Percentiles rank a stretch among this genome's conserved stretches.
Evolutionary conservation across 129 eudicot species (phyloP).

Genomic region (Artemisia annua): DNA sequence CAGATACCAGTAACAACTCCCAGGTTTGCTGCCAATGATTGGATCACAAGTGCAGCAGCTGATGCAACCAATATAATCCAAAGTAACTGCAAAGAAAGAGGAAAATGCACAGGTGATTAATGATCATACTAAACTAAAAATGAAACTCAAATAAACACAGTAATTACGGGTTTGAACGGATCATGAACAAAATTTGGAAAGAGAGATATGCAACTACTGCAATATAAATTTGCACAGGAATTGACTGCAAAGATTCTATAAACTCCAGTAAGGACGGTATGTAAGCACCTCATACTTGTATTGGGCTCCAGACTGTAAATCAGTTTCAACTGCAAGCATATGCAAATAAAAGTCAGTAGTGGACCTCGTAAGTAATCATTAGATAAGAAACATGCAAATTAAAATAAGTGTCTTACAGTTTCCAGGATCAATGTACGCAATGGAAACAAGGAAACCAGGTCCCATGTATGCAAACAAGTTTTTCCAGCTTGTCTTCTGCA

Average conservation of each 20-base stretch:
- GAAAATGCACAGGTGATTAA: not conserved
- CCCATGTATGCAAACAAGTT: conserved; percentile 89
- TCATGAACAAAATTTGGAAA: not conserved
- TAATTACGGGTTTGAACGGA: not conserved
- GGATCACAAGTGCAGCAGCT: conserved; percentile 85
- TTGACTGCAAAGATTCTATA: not conserved
- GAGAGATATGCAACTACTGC: not conserved
- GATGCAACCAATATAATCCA: conserved; percentile 97
- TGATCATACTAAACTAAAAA: not conserved
- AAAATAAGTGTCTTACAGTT: conserved; percentile 58
- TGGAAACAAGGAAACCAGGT: conserved; percentile 96
- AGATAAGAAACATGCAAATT: not conserved
- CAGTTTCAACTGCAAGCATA: conserved; percentile 82
- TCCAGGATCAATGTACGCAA: conserved; percentile 98
- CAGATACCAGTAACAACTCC: conserved; percentile 91
- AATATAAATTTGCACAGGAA: not conserved
- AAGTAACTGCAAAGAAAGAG: conserved; percentile 61
- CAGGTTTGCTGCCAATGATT: conserved; percentile 89
- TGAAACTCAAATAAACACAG: not conserved
- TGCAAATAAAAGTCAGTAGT: conserved; percentile 19
- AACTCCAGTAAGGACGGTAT: conserved; percentile 9
- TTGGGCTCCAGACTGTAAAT: conserved; percentile 90
- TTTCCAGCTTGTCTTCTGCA: conserved; percentile 94
- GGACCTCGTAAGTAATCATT: not conserved
- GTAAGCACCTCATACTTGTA: conserved; percentile 87